Percentiles rank a stretch among this genome's conserved stretches.
These are phyloP conservation scores for Monosporozyma siamensis DNA, from an alignment of 805 yeast species.

Conservation along the genomic window DNA sequence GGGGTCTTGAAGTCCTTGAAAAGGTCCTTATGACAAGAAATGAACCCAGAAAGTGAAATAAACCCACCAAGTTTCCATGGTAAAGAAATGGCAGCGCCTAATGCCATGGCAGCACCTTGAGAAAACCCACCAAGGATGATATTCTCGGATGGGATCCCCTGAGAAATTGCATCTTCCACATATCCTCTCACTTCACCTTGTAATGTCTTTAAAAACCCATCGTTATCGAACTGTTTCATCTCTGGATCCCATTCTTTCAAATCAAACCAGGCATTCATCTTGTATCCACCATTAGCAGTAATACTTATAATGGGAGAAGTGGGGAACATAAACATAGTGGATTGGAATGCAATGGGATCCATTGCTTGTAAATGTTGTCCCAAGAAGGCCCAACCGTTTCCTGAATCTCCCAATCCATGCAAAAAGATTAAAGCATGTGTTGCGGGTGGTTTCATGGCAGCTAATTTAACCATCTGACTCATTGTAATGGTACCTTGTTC, in stretches of 20 bases:
- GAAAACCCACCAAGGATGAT: conserved; percentile 92
- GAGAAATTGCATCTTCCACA: conserved; percentile 40
- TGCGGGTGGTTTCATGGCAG: conserved; percentile 31
- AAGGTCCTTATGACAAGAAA: conserved; percentile 11
- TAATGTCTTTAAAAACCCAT: conserved; percentile 43
- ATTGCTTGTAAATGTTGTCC: conserved; percentile 47
- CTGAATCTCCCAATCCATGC: conserved; percentile 91
- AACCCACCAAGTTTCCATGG: conserved; percentile 70
- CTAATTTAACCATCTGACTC: conserved; percentile 24
- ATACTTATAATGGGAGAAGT: conserved; percentile 73
- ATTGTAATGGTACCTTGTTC: not conserved
- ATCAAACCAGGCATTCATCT: conserved; percentile 86
- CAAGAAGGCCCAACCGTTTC: conserved; percentile 80
- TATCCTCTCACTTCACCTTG: conserved; percentile 30
- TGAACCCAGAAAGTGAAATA: conserved; percentile 67
- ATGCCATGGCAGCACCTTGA: conserved; percentile 81
- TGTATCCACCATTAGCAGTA: conserved; percentile 53
- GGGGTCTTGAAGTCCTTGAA: conserved; percentile 13
- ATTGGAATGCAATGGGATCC: conserved; percentile 36
- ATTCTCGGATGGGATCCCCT: conserved; percentile 49
- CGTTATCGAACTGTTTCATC: conserved; percentile 37
- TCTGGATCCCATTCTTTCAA: conserved; percentile 44
- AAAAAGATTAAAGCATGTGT: conserved; percentile 63
- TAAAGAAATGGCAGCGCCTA: conserved; percentile 47
- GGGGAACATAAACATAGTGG: conserved; percentile 75